Base-by-base conservation (phyloP, 805 yeast genomes). In the Pichia scutulata region DNA sequence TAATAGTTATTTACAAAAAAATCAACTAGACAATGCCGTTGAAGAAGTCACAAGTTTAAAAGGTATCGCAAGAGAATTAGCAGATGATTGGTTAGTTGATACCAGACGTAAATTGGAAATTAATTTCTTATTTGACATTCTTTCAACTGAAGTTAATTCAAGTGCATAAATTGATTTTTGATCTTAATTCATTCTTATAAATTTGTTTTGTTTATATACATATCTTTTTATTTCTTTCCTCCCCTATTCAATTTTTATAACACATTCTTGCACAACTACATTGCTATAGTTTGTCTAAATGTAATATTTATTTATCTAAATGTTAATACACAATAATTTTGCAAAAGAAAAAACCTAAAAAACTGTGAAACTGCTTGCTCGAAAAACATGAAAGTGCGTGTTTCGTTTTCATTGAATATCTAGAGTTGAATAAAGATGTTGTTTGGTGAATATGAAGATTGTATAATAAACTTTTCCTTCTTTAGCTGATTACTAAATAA, bases 21-120 rank as follows among this genome's bases (percentile, higher is more conserved):
- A 92, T 51, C 81, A 86, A 55, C 76, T 93, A 59, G 89, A 85
- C 63, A 77, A 77, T 53, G 99, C 99, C 16, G 95, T 93, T 25
- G 96, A 90, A 64, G 97, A 90, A 68, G 93, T 85, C 49, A 84
- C 95, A 55, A 77, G 80, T 56, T 76, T 93, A 69, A 86, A 87
- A 69, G 98, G 98, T 40, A 88, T 96, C 96, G 80, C 93, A 37
- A 83, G 95, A 76, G 79, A 79, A 63, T 76, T 93, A 59, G 93
- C 97, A 39, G 80, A 81, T 59, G 97, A 89, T 65, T 93, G 98
- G 98, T 80, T 93, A 33, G 72, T 73, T 28, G 95, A 89, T 66
- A 89, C 93, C 44, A 82, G 97, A 74, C 84, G 82, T 72, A 85
- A 95, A 66, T 72, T 89, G 56, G 98, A 92, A 71, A 79, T 87